A percentile compares a stretch with the other conserved stretches of the same genome.
Conservation (phyloP, 1,139 yeast genomes). For the Lodderomyces beijingensis region DNA sequence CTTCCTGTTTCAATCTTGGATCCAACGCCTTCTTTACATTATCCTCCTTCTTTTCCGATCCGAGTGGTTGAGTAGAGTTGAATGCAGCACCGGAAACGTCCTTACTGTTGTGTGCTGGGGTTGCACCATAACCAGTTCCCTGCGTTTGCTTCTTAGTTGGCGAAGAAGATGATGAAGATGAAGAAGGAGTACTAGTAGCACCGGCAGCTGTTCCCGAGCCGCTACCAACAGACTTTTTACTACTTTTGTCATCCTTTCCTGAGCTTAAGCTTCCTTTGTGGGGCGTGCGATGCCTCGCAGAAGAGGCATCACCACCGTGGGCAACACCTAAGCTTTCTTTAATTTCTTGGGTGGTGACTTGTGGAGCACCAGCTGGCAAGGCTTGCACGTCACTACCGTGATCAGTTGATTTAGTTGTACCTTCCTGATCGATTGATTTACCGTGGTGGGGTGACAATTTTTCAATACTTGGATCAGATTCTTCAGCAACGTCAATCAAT, state of each 20-base stretch:
- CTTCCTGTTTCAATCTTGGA: slow-evolving; percentile 5
- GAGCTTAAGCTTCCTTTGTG: not conserved
- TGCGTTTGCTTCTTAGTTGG: not conserved
- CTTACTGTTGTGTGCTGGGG: slow-evolving; percentile 5
- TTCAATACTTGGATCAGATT: slow-evolving; percentile 18
- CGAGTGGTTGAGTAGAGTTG: slow-evolving; percentile 10
- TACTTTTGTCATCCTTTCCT: not conserved
- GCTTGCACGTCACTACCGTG: slow-evolving; percentile 9
- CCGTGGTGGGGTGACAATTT: slow-evolving; percentile 16
- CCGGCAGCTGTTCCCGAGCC: slow-evolving; percentile 3
- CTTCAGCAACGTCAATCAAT: slow-evolving; percentile 28
- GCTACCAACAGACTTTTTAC: too few relatives aligned
- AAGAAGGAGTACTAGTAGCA: not conserved
- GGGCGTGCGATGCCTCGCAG: slow-evolving; percentile 3
- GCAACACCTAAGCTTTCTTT: slow-evolving; percentile 5
- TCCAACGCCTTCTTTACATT: slow-evolving; percentile 7
- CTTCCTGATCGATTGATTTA: slow-evolving; percentile 10
- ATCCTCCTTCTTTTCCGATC: slow-evolving; percentile 1
- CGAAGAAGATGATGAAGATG: not conserved
- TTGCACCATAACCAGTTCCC: not conserved
- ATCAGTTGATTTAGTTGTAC: slow-evolving; percentile 4
- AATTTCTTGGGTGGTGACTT: slow-evolving; percentile 9
- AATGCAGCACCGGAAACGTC: slow-evolving; percentile 10
- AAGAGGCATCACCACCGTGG: slow-evolving; percentile 1
- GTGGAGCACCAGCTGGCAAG: slow-evolving; percentile 8